Evolutionary conservation across 441 rosid genomes (phyloP).

Genomic region (Populus hybrid): DNA sequence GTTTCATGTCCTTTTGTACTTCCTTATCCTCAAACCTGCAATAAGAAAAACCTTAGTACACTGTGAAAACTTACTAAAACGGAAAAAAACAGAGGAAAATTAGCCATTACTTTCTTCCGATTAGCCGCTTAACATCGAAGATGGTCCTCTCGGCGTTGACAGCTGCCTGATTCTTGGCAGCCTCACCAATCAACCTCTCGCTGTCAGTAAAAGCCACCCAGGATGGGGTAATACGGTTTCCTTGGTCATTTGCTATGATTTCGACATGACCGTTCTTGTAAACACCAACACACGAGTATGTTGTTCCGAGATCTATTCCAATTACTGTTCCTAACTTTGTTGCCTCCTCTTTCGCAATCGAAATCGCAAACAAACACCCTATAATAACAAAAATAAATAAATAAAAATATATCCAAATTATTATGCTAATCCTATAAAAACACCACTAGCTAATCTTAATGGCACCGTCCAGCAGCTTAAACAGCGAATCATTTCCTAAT

Average conservation of each 20-base stretch:
- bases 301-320: conserved; percentile 93
- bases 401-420: not conserved
- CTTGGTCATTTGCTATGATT: conserved; percentile 98
- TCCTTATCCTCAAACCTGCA: conserved; percentile 88
- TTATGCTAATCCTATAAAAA: not conserved
- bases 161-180: conserved; percentile 94
- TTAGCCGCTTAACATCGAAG: conserved; percentile 91
- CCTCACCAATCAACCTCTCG: conserved; percentile 94
- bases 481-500: conserved; percentile 3
- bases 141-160: conserved; percentile 74
- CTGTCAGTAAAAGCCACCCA: conserved; percentile 95
- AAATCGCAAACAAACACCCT: conserved; percentile 64
- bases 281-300: conserved; percentile 97
- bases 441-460: not conserved
- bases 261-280: conserved; percentile 98
- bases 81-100: not conserved
- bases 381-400: not conserved
- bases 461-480: not conserved
- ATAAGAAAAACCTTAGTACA: not conserved
- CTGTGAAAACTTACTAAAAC: not conserved
- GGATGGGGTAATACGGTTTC: conserved; percentile 94
- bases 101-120: conserved; percentile 74
- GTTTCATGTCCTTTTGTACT: conserved; percentile 93
- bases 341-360: conserved; percentile 89
- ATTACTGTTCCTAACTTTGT: conserved; percentile 89